Percentiles rank a stretch among this genome's conserved stretches.
Conservation (phyloP, 495 filamentous ascomycete species). For the Lasiosphaeriaceae sp. region DNA sequence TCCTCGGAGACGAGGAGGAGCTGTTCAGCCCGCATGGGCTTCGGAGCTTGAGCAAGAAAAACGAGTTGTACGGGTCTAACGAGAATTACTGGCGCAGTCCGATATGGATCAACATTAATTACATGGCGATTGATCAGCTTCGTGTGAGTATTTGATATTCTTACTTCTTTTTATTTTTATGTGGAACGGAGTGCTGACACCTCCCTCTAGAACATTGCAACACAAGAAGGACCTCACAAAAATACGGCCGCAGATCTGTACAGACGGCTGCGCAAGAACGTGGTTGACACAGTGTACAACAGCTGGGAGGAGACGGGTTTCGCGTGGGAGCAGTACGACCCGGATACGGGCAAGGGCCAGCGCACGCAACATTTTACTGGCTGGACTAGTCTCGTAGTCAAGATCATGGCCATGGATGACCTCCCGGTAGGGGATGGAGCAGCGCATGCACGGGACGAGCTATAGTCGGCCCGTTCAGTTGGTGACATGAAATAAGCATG, state of each 20-base stretch:
- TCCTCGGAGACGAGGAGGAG: slow-evolving; percentile 76
- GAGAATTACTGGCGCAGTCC: slow-evolving; percentile 98
- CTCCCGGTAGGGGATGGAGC: slow-evolving; percentile 16
- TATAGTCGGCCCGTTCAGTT: slow-evolving; percentile 12
- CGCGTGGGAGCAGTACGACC: slow-evolving; percentile 98
- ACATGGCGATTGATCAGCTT: slow-evolving; percentile 77
- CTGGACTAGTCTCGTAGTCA: slow-evolving; percentile 96
- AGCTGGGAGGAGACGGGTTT: slow-evolving; percentile 90
- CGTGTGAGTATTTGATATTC: slow-evolving; percentile 54
- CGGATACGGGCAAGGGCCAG: slow-evolving; percentile 86
- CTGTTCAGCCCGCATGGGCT: slow-evolving; percentile 84
- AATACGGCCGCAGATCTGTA: slow-evolving; percentile 70
- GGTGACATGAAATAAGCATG: too few species aligned
- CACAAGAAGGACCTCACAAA: slow-evolving; percentile 62
- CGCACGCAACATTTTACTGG: slow-evolving; percentile 97
- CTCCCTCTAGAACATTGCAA: slow-evolving; percentile 47
- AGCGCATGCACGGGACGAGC: slow-evolving; percentile 28
- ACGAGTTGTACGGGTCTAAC: slow-evolving; percentile 77
- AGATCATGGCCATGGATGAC: slow-evolving; percentile 84
- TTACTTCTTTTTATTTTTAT: background rate
- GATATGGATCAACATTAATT: slow-evolving; percentile 98
- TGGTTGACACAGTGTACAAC: slow-evolving; percentile 84
- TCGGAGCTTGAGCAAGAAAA: slow-evolving; percentile 79
- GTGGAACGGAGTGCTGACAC: too few species aligned
- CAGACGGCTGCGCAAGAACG: slow-evolving; percentile 68